These are phyloP conservation scores for Physaria fendleri DNA, from an alignment of 345 rosid species.

Conservation along the genomic window DNA sequence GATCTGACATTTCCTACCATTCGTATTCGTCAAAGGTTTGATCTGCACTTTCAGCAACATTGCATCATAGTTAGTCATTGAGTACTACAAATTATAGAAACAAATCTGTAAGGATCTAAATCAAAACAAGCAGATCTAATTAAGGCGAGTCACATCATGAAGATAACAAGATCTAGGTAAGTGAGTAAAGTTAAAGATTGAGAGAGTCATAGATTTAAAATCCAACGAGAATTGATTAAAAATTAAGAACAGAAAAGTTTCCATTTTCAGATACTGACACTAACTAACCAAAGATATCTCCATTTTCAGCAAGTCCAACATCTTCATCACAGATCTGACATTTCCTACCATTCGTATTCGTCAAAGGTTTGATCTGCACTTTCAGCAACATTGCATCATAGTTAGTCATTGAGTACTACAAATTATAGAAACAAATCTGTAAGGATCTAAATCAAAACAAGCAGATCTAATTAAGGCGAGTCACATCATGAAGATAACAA, in stretches of 20 bases:
- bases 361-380: slow-evolving; percentile 77
- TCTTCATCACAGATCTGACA: slow-evolving; percentile 97
- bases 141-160: background rate
- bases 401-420: slow-evolving; percentile 6
- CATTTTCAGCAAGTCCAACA: slow-evolving; percentile 55
- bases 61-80: slow-evolving; percentile 10
- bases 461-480: background rate
- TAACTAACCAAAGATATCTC: slow-evolving; percentile 54
- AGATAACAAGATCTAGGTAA: slow-evolving; percentile 10
- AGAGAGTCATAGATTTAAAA: background rate
- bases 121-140: slow-evolving; percentile 2
- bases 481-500: background rate
- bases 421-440: background rate
- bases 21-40: slow-evolving; percentile 67
- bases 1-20: slow-evolving; percentile 85
- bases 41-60: slow-evolving; percentile 41
- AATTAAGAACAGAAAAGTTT: slow-evolving; percentile 8
- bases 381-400: background rate
- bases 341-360: slow-evolving; percentile 60
- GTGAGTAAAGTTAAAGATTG: slow-evolving; percentile 5
- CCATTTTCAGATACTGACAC: slow-evolving; percentile 7
- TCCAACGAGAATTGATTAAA: too few species aligned
- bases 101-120: background rate
- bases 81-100: background rate
- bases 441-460: background rate